Base-by-base conservation (phyloP, 2,329 filamentous ascomycete species). In the Penicillium sp. region DNA sequence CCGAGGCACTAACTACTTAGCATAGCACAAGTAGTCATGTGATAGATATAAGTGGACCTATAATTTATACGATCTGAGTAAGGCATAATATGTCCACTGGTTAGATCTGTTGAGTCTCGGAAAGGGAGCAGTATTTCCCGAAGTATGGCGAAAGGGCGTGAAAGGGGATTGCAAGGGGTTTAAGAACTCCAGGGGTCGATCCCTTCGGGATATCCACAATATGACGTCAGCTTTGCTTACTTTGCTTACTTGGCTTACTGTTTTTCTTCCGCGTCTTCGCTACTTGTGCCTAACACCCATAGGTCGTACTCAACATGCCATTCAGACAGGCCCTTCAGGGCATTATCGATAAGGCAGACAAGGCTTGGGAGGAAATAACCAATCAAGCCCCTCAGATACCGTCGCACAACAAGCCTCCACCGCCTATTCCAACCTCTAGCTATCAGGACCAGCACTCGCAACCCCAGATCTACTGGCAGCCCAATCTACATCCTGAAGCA, bases 241-340 rank as follows among this genome's bases (percentile, higher is more conserved):
- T n/a, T n/a, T n/a, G n/a, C n/a, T n/a, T n/a, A n/a, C 47, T 54
- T 58, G 58, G 39, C 52, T 58, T 52, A 55, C 39, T 54, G 50
- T 56, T 46, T 52, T 42, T 38, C n/a, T 50, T 26, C 34, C 55
- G 40, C 50, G n/a, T 53, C 43, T 39, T 53, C 35, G 26, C 35
- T 57, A 48, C 47, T 53, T 43, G 38, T 26, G 24, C 47, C 24
- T 52, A 50, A 42, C 59, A 60, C 50, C 58, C 29, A 60, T 52
- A 59, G 52, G 42, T 53, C 51, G 31, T 55, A 48, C 47, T 57
- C 61, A 63, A 59, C n/a, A 65, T 65, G 63, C 58, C 63, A 45
- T 62, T 65, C 63, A 60, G 62, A 65, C 60, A 64, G 43, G 58
- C 62, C 1, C 29, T 65, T 42, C 60, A 65, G 40, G 63, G 60